Evolutionary conservation across 257 asterid species (phyloP).

Genomic region (Solanum raphanifolium): DNA sequence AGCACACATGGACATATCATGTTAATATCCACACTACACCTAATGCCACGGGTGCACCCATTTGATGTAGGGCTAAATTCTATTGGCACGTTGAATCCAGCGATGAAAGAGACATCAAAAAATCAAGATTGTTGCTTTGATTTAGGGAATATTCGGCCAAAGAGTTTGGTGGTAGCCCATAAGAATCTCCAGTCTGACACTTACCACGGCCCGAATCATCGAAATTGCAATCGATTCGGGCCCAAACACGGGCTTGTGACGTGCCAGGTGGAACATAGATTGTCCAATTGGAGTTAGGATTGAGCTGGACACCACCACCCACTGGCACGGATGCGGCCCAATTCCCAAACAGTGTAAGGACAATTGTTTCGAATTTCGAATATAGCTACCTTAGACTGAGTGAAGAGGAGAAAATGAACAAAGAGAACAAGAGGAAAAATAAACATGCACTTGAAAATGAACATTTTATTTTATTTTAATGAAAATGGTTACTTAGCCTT

Average conservation of each 20-base stretch:
- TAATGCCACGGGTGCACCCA: slow-evolving; percentile 8
- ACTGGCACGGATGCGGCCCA: slow-evolving; percentile 24
- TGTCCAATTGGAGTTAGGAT: slow-evolving; percentile 19
- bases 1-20: background rate
- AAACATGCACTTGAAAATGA: background rate
- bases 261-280: slow-evolving; percentile 25
- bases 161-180: too few species aligned
- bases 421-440: slow-evolving; percentile 1
- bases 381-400: slow-evolving; percentile 12
- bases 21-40: background rate
- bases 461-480: background rate
- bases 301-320: background rate
- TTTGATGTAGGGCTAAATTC: slow-evolving; percentile 25
- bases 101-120: slow-evolving; percentile 29
- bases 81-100: slow-evolving; percentile 36
- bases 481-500: background rate
- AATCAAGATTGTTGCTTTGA: slow-evolving; percentile 12
- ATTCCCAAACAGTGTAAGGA: slow-evolving; percentile 14
- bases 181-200: slow-evolving; percentile 33
- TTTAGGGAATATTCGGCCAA: too few species aligned
- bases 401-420: slow-evolving; percentile 1
- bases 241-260: slow-evolving; percentile 22
- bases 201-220: slow-evolving; percentile 21
- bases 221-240: slow-evolving; percentile 28
- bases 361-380: slow-evolving; percentile 37